Evolutionary conservation across 148 eudicot genomes (phyloP), one percentile per base, ranked within the genome.

Genomic region (Silene uniflora): DNA sequence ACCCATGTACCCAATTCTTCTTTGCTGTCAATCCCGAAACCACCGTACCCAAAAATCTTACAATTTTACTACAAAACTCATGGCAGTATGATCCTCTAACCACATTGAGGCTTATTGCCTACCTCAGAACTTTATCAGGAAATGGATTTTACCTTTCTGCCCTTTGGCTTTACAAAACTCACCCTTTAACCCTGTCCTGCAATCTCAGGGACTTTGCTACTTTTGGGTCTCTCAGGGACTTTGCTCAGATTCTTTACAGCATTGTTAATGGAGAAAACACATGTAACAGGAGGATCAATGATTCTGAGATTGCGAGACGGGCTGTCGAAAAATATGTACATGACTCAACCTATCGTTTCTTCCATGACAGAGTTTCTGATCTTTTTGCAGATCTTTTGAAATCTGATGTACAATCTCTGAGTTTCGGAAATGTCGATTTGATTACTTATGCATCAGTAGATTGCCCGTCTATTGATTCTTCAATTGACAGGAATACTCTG

Each of bases 311-410:
- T n/a, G 63, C 77, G 16, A 27, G 77, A 46, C 67, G 47, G 27
- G 77, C 77, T 3, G 70, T 75, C 27, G 21, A 62, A 11, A 54
- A 32, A 29, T 75, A 75, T 55, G 78, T 21, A 54, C 47, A 66
- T 27, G 72, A 75, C 67, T 44, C 78, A 54, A 7, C 71, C 29
- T 66, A 66, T 62, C 72, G 78, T 25, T 75, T 75, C 52, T 70
- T 75, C n/a, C 78, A 75, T 32, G 78, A 75, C 16, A 70, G 78
- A 2, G 72, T 75, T 7, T 75, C 78, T 66, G 78, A 75, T 55
- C 42, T 75, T 14, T 66, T 65, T 66, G 71, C 72, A 7, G 78
- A 75, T 66, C 72, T 75, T 4, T 66, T 75, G 17, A 32, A 62
- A 19, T 75, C 78, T 27, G 78, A 75, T 66, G 11, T 52, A 4